phyloP scores from a whole-genome alignment of 2,329 filamentous ascomycete species.

The Fusarium guadeloupense region DNA sequence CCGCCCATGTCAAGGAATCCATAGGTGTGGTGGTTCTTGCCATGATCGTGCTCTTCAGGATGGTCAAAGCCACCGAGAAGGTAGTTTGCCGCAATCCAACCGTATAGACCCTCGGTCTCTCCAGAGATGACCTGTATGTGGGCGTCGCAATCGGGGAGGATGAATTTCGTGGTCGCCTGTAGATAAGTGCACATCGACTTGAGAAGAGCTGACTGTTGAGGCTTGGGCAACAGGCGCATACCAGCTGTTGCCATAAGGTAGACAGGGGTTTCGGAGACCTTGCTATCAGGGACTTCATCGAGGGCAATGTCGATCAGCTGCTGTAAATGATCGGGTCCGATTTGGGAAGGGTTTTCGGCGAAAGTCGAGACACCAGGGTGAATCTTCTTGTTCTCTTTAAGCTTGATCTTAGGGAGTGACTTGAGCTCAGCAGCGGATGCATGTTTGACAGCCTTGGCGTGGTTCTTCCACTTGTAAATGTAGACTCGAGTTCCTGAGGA shows the following conservation, averaged over 20 bases:
- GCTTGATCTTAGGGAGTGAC: constrained; percentile 80
- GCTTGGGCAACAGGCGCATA: constrained; percentile 83
- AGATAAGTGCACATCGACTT: constrained; percentile 85
- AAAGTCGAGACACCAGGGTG: constrained; percentile 93
- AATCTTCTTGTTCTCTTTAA: constrained; percentile 92
- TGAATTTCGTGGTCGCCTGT: constrained; percentile 78
- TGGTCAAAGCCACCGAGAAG: constrained; percentile 89
- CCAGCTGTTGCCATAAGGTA: constrained; percentile 96
- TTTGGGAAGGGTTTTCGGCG: constrained; percentile 75
- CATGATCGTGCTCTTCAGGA: constrained; percentile 78
- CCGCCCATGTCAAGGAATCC: constrained; percentile 99
- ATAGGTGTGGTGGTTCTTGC: constrained; percentile 91
- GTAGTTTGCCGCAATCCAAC: constrained; percentile 98
- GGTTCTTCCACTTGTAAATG: constrained; percentile 92
- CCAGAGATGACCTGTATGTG: constrained; percentile 96
- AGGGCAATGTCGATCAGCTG: constrained; percentile 83
- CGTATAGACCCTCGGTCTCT: constrained; percentile 94
- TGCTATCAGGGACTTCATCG: constrained; percentile 77
- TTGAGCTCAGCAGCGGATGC: constrained; percentile 56
- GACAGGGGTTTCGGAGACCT: constrained; percentile 85
- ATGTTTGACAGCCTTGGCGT: constrained; percentile 69
- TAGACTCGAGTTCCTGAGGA: constrained; percentile 96
- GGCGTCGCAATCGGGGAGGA: constrained; percentile 85
- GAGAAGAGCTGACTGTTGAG: constrained; percentile 77
- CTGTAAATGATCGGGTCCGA: constrained; percentile 85